A percentile compares a stretch with the other conserved stretches of the same genome.
Conservation (phyloP, 1,139 yeast genomes). For the Groenewaldozyma sp. region DNA sequence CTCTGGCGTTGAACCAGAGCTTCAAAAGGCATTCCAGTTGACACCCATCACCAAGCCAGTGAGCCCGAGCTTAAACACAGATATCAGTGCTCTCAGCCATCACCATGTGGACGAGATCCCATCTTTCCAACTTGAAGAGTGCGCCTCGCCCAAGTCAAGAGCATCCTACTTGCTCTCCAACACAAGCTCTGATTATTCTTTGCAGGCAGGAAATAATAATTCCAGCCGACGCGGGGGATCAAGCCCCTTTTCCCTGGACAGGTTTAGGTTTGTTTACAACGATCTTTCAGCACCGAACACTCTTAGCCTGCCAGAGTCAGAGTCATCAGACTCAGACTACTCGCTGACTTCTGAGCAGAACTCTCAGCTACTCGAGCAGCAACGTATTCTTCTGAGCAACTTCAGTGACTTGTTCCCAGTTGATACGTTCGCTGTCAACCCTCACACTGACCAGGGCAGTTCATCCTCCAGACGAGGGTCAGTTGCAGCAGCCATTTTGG, state of each 20-base stretch:
- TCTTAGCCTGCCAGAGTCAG: not conserved
- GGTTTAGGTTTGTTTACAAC: not conserved
- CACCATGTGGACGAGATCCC: not conserved
- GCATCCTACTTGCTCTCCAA: not conserved
- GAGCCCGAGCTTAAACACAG: too few relatives aligned
- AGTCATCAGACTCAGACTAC: slow-evolving; percentile 1
- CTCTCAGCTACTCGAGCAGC: not conserved
- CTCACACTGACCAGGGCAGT: not conserved
- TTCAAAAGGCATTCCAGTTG: slow-evolving; percentile 3
- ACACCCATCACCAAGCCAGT: not conserved
- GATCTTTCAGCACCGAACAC: not conserved
- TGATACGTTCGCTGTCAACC: slow-evolving; percentile 1
- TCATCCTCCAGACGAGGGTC: slow-evolving; percentile 1
- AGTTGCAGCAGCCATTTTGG: not conserved
- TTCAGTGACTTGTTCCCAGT: slow-evolving; percentile 1
- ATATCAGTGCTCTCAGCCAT: too few relatives aligned
- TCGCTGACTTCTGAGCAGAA: not conserved
- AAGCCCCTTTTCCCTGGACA: not conserved
- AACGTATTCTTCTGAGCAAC: not conserved
- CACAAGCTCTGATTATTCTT: not conserved
- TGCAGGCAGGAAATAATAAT: too few relatives aligned
- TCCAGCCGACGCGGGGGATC: not conserved
- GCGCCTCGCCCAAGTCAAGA: not conserved
- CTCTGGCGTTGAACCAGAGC: slow-evolving; percentile 4
- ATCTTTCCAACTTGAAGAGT: not conserved